Percentiles rank a stretch among this genome's conserved stretches.
Conservation (phyloP, 2,329 filamentous ascomycete genomes). For the Fusarium nelsonii region DNA sequence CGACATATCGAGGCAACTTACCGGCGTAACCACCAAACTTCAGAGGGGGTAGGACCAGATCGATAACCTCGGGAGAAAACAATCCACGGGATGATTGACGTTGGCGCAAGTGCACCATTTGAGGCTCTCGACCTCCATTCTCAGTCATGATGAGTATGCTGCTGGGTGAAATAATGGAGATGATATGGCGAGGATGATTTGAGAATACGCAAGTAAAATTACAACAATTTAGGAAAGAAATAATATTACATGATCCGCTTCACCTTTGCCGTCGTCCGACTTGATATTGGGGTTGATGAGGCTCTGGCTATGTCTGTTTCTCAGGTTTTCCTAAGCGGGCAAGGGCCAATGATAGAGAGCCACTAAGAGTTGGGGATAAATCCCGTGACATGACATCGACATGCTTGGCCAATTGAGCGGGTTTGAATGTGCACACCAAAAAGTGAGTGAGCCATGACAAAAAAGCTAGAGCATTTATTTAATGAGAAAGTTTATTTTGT, state of each 20-base stretch:
- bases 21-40: conserved; percentile 71
- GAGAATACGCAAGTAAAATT: conserved; percentile 15
- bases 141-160: conserved; percentile 37
- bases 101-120: conserved; percentile 38
- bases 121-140: conserved; percentile 34
- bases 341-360: conserved; percentile 26
- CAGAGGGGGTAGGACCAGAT: conserved; percentile 64
- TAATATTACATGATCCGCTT: conserved; percentile 42
- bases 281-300: conserved; percentile 35
- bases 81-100: conserved; percentile 52
- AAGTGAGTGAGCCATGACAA: neutral
- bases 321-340: conserved; percentile 30
- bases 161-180: conserved; percentile 1
- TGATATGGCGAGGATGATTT: neutral
- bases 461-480: neutral
- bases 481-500: neutral
- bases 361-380: conserved; percentile 28
- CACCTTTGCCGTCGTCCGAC: conserved; percentile 2
- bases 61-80: conserved; percentile 58
- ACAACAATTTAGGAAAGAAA: conserved; percentile 14
- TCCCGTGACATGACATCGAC: conserved; percentile 42
- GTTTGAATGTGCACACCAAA: conserved; percentile 26
- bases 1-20: conserved; percentile 48
- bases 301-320: conserved; percentile 23
- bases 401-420: conserved; percentile 22